Base-by-base conservation (phyloP, 2,329 filamentous ascomycete genomes). In the Fusarium devonianum region DNA sequence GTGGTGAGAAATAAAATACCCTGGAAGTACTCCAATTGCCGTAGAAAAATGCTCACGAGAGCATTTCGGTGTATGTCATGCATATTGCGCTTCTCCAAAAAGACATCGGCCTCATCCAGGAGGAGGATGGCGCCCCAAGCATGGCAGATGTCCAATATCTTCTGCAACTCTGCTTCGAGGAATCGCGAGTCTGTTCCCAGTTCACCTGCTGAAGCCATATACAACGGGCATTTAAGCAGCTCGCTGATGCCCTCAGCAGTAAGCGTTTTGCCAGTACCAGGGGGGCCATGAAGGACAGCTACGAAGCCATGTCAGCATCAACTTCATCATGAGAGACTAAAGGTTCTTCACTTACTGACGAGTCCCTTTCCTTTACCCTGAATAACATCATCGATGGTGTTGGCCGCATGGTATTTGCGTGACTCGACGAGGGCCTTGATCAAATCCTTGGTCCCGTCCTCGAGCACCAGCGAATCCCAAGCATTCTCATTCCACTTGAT, bases 1-100 rank as follows among this genome's bases (percentile, higher is more conserved):
- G 92, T 96, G 0, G 92, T 96, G 18, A 96, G 73, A 75, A 96
- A 95, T 4, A 96, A 71, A 42, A 96, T 95, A 3, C 92, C 92
- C 67, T 95, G 89, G 73, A 95, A 96, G 70, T 96, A 96, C 71
- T 97, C 92, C 0, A 96, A 78, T 47, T 93, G 79, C 0, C 91
- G 85, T 3, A 96, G 76, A 77, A 96, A 96, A 64, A 96, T 90
- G 68, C 86, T 90, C 41, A 96, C 92, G 1, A 94, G 82, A 0
- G 88, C 88, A 62, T 96, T 96, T 49, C 91, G 86, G 67, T 92
- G 87, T 41, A 95, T 87, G 63, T 96, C 90, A 56, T 90, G 86
- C 64, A 91, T 86, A 36, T 90, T 88, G 2, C 91, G 85, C 70
- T 90, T 88, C 75, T 95, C 89, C 8, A 96, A 75, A 73, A 92